phyloP scores from a whole-genome alignment of 495 filamentous ascomycete genomes.

The Daldinia loculata region DNA sequence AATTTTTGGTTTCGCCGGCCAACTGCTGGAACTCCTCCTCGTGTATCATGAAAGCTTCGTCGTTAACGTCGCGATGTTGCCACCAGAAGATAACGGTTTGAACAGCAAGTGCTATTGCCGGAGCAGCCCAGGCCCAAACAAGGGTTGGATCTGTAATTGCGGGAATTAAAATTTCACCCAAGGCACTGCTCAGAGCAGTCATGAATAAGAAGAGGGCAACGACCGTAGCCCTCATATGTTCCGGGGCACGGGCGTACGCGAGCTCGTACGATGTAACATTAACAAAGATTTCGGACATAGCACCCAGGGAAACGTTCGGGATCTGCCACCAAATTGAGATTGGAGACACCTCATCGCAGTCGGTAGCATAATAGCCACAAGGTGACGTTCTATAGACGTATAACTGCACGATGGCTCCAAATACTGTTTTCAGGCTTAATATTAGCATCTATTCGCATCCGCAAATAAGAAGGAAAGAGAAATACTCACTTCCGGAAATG shows the following conservation, averaged over 20 bases:
- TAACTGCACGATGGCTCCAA: conserved; percentile 71
- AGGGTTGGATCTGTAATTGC: conserved; percentile 63
- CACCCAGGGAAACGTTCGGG: conserved; percentile 53
- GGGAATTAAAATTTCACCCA: conserved; percentile 63
- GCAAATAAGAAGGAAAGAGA: neutral
- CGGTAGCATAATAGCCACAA: conserved; percentile 53
- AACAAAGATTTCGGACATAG: conserved; percentile 67
- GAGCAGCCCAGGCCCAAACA: conserved; percentile 62
- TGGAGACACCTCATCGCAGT: conserved; percentile 54
- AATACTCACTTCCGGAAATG: conserved; percentile 38
- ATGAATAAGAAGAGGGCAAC: conserved; percentile 65
- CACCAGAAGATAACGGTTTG: conserved; percentile 61
- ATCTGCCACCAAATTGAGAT: conserved; percentile 66
- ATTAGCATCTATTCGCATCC: neutral
- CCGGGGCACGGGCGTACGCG: conserved; percentile 68
- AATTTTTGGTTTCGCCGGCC: neutral
- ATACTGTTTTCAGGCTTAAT: conserved; percentile 27
- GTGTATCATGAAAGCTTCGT: conserved; percentile 54
- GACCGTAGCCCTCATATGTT: conserved; percentile 68
- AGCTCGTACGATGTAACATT: conserved; percentile 70
- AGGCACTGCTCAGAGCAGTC: conserved; percentile 60
- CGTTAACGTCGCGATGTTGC: conserved; percentile 55
- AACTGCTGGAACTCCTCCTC: conserved; percentile 35
- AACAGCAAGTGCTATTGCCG: conserved; percentile 57
- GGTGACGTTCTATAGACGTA: conserved; percentile 63